Evolutionary conservation across 1,139 yeast genomes (phyloP).

Genomic region (Yamadazyma spencermartinsiae): DNA sequence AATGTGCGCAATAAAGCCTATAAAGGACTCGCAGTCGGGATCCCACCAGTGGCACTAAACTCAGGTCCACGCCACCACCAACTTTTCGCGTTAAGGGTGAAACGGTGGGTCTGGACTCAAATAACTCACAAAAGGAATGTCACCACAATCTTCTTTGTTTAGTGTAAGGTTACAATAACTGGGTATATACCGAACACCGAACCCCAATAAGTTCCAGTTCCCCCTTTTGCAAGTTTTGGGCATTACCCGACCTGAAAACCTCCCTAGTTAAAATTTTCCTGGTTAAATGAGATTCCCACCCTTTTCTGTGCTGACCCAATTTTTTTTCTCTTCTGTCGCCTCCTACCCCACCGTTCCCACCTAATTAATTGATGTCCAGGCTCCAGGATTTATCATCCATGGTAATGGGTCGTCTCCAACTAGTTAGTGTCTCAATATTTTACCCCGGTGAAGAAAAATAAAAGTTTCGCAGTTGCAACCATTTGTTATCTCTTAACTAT

Average conservation of each 20-base stretch:
- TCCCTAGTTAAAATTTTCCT: not conserved
- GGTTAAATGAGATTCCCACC: constrained; percentile 4
- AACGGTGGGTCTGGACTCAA: too few species aligned
- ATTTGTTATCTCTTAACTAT: constrained; percentile 2
- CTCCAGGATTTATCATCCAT: too few species aligned
- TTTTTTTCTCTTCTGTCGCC: not conserved
- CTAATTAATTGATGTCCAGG: too few species aligned
- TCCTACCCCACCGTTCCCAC: not conserved
- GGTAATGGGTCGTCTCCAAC: not conserved
- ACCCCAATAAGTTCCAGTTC: not conserved
- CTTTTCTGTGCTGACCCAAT: not conserved
- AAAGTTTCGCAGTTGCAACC: constrained; percentile 4
- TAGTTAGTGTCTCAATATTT: not conserved
- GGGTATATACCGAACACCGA: too few species aligned
- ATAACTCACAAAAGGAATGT: too few species aligned
- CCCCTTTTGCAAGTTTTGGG: not conserved
- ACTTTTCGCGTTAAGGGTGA: too few species aligned
- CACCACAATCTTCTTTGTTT: too few species aligned
- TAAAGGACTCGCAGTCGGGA: too few species aligned
- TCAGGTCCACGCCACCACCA: too few species aligned
- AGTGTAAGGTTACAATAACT: too few species aligned
- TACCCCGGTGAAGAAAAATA: not conserved
- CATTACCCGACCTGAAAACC: not conserved
- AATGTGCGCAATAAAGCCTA: not conserved
- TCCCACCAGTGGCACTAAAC: too few species aligned